A percentile compares a stretch with the other conserved stretches of the same genome.
Conservation (phyloP, 768 basidiomycete genomes). For the Kwoniella sp. region DNA sequence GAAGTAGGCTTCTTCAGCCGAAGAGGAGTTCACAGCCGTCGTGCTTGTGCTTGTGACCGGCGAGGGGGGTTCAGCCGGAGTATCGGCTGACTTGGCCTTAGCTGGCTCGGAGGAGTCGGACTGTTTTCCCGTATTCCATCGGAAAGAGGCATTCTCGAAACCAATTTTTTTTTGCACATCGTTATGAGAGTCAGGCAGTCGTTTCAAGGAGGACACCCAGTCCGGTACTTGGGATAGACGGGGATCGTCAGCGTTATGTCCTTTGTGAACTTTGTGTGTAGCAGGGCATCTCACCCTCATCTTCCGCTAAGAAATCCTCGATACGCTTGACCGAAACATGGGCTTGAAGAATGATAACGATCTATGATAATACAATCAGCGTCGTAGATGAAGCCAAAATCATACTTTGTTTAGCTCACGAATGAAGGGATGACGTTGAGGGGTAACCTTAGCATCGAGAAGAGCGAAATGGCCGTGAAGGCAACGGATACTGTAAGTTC, state of each 20-base stretch:
- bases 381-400: not conserved
- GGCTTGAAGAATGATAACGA: constrained; percentile 71
- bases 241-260: not conserved
- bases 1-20: constrained; percentile 62
- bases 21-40: constrained; percentile 25
- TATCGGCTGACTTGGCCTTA: constrained; percentile 3
- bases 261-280: constrained; percentile 2
- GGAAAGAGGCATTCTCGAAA: constrained; percentile 65
- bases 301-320: constrained; percentile 68
- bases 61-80: constrained; percentile 6
- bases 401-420: constrained; percentile 30
- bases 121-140: constrained; percentile 64
- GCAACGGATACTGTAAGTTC: constrained; percentile 76
- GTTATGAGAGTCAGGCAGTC: constrained; percentile 45
- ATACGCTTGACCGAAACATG: constrained; percentile 71
- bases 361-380: constrained; percentile 14
- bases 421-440: constrained; percentile 72
- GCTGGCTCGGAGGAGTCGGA: constrained; percentile 53
- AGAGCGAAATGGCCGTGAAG: constrained; percentile 84
- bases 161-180: constrained; percentile 59
- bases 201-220: constrained; percentile 69
- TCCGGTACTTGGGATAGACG: constrained; percentile 60
- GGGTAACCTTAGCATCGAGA: constrained; percentile 74
- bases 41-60: constrained; percentile 19
- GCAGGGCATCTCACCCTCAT: constrained; percentile 58